Conservation (phyloP, 2,329 filamentous ascomycete genomes). For the Cercospora beticola region DNA sequence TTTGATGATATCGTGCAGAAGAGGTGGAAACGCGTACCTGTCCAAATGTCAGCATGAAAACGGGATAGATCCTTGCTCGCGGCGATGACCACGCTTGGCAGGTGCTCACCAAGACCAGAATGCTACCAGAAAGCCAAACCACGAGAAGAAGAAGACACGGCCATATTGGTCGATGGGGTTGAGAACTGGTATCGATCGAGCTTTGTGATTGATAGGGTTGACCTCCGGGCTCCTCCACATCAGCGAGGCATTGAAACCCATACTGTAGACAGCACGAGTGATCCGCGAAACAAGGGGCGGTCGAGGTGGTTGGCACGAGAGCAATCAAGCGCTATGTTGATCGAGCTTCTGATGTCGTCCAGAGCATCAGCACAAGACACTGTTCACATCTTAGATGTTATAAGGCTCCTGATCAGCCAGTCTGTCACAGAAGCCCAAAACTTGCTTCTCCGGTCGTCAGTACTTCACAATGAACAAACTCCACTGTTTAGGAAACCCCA, state of each 20-base stretch:
- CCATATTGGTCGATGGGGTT: constrained; percentile 80
- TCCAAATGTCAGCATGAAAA: constrained; percentile 5
- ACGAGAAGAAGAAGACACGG: constrained; percentile 86
- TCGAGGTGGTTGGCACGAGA: background rate
- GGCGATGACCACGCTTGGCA: background rate
- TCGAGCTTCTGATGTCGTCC: background rate
- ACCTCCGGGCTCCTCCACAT: constrained; percentile 63
- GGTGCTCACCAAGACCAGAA: constrained; percentile 72
- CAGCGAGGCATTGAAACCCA: constrained; percentile 25
- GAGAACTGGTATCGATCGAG: constrained; percentile 72
- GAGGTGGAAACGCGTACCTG: constrained; percentile 84
- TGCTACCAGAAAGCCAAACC: constrained; percentile 80
- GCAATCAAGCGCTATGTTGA: background rate
- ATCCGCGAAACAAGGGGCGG: background rate
- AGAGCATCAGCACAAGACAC: background rate
- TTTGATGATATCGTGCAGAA: constrained; percentile 76
- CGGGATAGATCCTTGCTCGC: background rate
- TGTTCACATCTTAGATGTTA: background rate
- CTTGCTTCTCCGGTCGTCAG: constrained; percentile 25
- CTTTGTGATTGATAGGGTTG: constrained; percentile 83
- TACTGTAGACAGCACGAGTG: background rate
- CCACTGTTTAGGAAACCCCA: constrained; percentile 14
- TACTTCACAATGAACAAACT: constrained; percentile 13
- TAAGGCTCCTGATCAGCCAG: background rate
- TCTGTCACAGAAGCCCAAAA: background rate